Percentiles rank a stretch among this genome's conserved stretches.
Evolutionary conservation across 352 stramenopile genomes (phyloP).

Genomic region (Pythium brachiatum): DNA sequence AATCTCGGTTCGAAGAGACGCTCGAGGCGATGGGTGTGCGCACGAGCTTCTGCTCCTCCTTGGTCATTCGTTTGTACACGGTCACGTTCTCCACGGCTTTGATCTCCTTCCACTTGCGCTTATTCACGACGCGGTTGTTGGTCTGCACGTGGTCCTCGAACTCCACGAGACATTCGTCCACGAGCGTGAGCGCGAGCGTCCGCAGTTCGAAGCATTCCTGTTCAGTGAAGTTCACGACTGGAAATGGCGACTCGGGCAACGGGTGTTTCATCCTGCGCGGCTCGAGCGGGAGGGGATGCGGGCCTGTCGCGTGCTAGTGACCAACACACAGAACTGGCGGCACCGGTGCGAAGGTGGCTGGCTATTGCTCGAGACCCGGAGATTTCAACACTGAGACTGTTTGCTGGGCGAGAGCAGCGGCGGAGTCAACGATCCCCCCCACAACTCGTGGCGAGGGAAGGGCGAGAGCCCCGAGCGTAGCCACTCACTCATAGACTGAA

Average conservation of each 20-base stretch:
- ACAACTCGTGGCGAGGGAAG: not conserved
- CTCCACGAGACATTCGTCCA: constrained; percentile 16
- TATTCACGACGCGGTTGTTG: constrained; percentile 14
- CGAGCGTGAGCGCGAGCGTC: constrained; percentile 5
- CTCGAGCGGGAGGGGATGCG: not conserved
- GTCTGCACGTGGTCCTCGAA: constrained; percentile 11
- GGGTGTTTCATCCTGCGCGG: constrained; percentile 14
- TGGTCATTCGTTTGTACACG: constrained; percentile 32
- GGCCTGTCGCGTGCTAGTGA: constrained; percentile 1
- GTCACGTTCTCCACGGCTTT: constrained; percentile 42
- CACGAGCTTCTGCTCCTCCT: constrained; percentile 7
- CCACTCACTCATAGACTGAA: not conserved
- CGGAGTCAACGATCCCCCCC: not conserved
- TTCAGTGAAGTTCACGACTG: constrained; percentile 4
- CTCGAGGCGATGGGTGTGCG: constrained; percentile 2
- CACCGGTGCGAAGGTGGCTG: not conserved
- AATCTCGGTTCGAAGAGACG: constrained; percentile 5
- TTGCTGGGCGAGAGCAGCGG: not conserved
- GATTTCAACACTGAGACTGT: not conserved
- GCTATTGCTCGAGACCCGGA: not conserved
- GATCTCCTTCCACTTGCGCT: constrained; percentile 43
- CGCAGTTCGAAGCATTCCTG: constrained; percentile 10
- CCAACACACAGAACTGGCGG: not conserved
- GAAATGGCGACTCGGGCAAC: constrained; percentile 17
- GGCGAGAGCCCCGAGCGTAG: not conserved